Conservation (phyloP, 305 asterid genomes). For the Ilex paraguariensis region DNA sequence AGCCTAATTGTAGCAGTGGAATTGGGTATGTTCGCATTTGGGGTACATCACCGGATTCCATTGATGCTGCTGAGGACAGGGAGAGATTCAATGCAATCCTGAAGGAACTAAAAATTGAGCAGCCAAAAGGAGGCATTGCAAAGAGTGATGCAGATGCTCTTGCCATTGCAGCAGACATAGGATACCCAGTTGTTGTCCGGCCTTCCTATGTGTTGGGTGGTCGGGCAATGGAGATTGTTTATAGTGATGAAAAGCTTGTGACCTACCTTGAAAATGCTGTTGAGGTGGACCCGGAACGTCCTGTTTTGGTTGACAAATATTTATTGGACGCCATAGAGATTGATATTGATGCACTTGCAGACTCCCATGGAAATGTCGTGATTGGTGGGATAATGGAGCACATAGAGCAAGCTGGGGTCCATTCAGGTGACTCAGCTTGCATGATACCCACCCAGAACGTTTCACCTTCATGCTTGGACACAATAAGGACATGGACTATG, state of each 20-base stretch:
- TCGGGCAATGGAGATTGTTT: slow-evolving; percentile 96
- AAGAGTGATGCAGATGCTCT: slow-evolving; percentile 87
- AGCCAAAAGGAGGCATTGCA: slow-evolving; percentile 97
- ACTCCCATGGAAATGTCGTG: slow-evolving; percentile 78
- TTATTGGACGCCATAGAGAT: slow-evolving; percentile 90
- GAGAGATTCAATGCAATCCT: slow-evolving; percentile 84
- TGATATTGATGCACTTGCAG: slow-evolving; percentile 78
- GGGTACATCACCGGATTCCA: slow-evolving; percentile 96
- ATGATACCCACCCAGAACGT: slow-evolving; percentile 85
- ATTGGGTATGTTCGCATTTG: slow-evolving; percentile 72
- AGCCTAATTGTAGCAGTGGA: slow-evolving; percentile 58
- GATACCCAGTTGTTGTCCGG: slow-evolving; percentile 92
- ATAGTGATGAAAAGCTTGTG: slow-evolving; percentile 76
- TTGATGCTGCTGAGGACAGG: slow-evolving; percentile 97
- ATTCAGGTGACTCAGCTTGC: slow-evolving; percentile 97
- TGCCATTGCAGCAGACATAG: slow-evolving; percentile 78
- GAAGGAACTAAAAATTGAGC: slow-evolving; percentile 73
- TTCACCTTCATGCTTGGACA: slow-evolving; percentile 59
- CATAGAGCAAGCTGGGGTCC: slow-evolving; percentile 96
- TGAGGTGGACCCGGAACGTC: slow-evolving; percentile 91
- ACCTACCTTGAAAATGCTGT: slow-evolving; percentile 84
- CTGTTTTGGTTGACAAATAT: slow-evolving; percentile 82
- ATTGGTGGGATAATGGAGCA: slow-evolving; percentile 99
- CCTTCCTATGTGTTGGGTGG: slow-evolving; percentile 98
- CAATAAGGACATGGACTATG: slow-evolving; percentile 78